These are phyloP conservation scores for Rossbeevera mucosa DNA, from an alignment of 768 basidiomycete genomes.

Conservation along the genomic window DNA sequence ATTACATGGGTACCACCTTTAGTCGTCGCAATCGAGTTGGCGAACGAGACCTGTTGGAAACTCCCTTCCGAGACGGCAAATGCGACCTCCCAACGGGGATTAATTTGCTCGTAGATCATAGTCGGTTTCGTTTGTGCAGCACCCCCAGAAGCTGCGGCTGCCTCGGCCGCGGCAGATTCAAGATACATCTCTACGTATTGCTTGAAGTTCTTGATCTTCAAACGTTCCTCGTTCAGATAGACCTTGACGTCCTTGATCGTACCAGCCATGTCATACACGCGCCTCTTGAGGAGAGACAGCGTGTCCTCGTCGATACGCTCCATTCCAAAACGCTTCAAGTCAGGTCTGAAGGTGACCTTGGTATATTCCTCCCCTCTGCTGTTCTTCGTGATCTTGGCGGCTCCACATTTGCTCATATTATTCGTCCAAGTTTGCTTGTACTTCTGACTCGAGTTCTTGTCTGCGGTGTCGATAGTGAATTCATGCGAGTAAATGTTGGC, in stretches of 20 bases:
- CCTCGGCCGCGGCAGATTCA: constrained; percentile 66
- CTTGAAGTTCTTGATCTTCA: constrained; percentile 95
- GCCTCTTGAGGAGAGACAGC: constrained; percentile 80
- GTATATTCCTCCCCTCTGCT: constrained; percentile 86
- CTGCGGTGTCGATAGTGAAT: constrained; percentile 94
- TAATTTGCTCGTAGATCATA: constrained; percentile 76
- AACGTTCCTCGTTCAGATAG: constrained; percentile 82
- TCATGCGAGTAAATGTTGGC: constrained; percentile 97
- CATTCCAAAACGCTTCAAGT: constrained; percentile 92
- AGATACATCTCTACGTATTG: constrained; percentile 95
- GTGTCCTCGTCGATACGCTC: constrained; percentile 87
- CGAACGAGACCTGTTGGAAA: constrained; percentile 94
- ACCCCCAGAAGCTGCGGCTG: constrained; percentile 68
- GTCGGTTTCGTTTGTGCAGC: constrained; percentile 72
- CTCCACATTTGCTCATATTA: constrained; percentile 87
- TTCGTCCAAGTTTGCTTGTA: constrained; percentile 93
- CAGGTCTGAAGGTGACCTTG: constrained; percentile 87
- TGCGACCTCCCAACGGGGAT: constrained; percentile 88
- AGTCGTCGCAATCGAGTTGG: constrained; percentile 93
- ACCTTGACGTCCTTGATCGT: constrained; percentile 92
- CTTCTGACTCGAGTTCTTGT: constrained; percentile 79
- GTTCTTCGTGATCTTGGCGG: constrained; percentile 93
- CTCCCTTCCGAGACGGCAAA: constrained; percentile 91
- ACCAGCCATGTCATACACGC: constrained; percentile 97
- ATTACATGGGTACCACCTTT: constrained; percentile 96